These are phyloP conservation scores for Plasmodium relictum DNA, from an alignment of 169 alveolate genomes.

Conservation along the genomic window DNA sequence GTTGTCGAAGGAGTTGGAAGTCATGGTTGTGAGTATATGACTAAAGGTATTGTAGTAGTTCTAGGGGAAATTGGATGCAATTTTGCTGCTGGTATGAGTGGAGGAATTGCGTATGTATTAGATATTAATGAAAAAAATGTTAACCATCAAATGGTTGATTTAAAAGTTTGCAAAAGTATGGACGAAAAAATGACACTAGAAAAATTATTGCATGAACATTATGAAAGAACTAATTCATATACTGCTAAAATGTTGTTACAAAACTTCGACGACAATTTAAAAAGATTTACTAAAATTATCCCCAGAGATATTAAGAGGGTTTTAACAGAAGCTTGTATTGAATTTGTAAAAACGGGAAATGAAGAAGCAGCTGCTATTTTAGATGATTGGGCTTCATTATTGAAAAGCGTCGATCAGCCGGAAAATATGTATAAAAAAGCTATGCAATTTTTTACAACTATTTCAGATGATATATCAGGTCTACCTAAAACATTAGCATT, in stretches of 20 bases:
- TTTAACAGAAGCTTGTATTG: conserved; percentile 80
- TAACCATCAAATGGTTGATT: conserved; percentile 80
- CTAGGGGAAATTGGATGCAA: conserved; percentile 86
- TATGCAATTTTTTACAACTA: conserved; percentile 76
- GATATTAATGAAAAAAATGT: conserved; percentile 77
- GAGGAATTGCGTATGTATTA: conserved; percentile 86
- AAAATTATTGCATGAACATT: conserved; percentile 78
- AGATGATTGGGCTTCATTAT: conserved; percentile 78
- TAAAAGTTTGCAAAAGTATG: conserved; percentile 77
- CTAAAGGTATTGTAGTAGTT: conserved; percentile 87
- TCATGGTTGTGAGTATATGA: conserved; percentile 91
- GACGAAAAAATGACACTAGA: conserved; percentile 80
- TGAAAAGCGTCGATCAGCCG: conserved; percentile 77
- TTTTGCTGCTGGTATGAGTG: conserved; percentile 92
- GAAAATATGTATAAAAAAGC: conserved; percentile 77
- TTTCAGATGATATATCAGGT: conserved; percentile 64
- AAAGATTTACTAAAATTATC: conserved; percentile 75
- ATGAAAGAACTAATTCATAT: conserved; percentile 77
- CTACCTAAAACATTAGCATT: conserved; percentile 58
- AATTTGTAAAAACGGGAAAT: conserved; percentile 79
- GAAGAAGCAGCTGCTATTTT: conserved; percentile 81
- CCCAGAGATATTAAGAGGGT: conserved; percentile 81
- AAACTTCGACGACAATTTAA: conserved; percentile 62
- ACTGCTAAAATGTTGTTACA: conserved; percentile 76
- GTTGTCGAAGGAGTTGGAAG: conserved; percentile 89